Percentiles rank a stretch among this genome's conserved stretches.
These are phyloP conservation scores for Diaporthe australafricana DNA, from an alignment of 2,329 filamentous ascomycete genomes.

Conservation along the genomic window DNA sequence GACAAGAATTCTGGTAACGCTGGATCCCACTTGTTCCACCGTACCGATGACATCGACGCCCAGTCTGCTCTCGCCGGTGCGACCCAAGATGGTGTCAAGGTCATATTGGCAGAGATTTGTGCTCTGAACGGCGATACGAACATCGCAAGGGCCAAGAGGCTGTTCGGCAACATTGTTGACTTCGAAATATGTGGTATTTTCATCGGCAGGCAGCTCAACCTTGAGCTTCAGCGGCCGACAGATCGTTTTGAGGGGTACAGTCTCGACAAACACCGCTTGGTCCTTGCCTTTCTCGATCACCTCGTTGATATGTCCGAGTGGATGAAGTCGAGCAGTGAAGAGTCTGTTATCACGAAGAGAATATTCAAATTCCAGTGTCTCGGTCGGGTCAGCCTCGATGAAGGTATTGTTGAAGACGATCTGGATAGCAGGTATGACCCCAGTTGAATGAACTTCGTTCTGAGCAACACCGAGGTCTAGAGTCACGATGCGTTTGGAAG, in stretches of 20 bases:
- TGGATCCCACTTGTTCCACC: slow-evolving; percentile 48
- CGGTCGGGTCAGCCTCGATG: slow-evolving; percentile 35
- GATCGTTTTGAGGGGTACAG: not conserved
- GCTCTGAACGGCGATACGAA: slow-evolving; percentile 54
- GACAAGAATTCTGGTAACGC: slow-evolving; percentile 46
- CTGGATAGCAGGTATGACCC: not conserved
- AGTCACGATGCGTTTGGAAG: slow-evolving; percentile 54
- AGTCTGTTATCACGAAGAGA: slow-evolving; percentile 51
- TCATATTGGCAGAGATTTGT: slow-evolving; percentile 52
- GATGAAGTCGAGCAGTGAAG: slow-evolving; percentile 58
- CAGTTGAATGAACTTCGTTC: not conserved
- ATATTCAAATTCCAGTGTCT: slow-evolving; percentile 55
- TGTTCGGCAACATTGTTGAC: slow-evolving; percentile 30
- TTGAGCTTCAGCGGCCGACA: slow-evolving; percentile 39
- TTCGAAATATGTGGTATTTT: slow-evolving; percentile 39
- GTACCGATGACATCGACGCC: slow-evolving; percentile 56
- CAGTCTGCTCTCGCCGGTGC: slow-evolving; percentile 45
- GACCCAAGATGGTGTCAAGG: slow-evolving; percentile 49
- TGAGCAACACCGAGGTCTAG: slow-evolving; percentile 52
- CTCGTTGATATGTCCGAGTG: slow-evolving; percentile 54
- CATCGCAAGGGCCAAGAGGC: slow-evolving; percentile 46
- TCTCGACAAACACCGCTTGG: slow-evolving; percentile 10
- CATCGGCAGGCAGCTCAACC: slow-evolving; percentile 20
- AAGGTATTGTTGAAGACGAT: slow-evolving; percentile 43
- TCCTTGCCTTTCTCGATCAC: slow-evolving; percentile 53